These are phyloP conservation scores for Trichosporon sp. DNA, from an alignment of 1,284 basidiomycete species.

Conservation along the genomic window DNA sequence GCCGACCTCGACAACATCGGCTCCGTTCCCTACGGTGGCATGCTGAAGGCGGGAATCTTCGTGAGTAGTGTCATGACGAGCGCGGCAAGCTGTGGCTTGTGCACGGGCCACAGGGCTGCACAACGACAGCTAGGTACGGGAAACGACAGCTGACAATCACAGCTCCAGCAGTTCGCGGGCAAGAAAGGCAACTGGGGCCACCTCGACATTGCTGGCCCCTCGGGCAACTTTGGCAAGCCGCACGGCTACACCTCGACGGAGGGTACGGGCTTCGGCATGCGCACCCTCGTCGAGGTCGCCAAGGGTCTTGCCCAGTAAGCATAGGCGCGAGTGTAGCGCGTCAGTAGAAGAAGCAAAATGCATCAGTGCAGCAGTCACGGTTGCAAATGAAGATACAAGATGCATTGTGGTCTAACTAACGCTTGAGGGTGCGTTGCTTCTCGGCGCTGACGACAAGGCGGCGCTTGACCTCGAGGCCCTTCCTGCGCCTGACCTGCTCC, in stretches of 20 bases:
- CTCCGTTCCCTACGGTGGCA: slow-evolving; percentile 13
- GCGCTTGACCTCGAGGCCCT: slow-evolving; percentile 90
- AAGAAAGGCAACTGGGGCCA: slow-evolving; percentile 23
- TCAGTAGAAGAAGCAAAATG: not conserved
- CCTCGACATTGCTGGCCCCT: slow-evolving; percentile 21
- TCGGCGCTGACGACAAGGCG: slow-evolving; percentile 92
- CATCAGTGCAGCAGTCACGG: not conserved
- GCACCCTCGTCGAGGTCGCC: slow-evolving; percentile 22
- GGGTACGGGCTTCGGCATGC: slow-evolving; percentile 19
- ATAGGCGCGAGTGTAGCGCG: not conserved
- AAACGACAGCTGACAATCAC: not conserved
- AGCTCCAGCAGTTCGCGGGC: slow-evolving; percentile 21
- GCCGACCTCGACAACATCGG: slow-evolving; percentile 22
- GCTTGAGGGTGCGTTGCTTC: slow-evolving; percentile 93
- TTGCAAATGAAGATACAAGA: not conserved
- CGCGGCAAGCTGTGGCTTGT: not conserved
- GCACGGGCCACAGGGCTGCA: too few species aligned
- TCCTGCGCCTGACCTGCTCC: slow-evolving; percentile 83
- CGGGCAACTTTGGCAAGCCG: slow-evolving; percentile 15
- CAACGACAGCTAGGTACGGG: too few species aligned
- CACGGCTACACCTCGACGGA: slow-evolving; percentile 19
- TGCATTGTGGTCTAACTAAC: slow-evolving; percentile 47
- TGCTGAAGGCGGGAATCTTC: slow-evolving; percentile 22
- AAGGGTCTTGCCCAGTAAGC: slow-evolving; percentile 8
- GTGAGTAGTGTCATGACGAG: not conserved